A percentile compares a stretch with the other conserved stretches of the same genome.
Evolutionary conservation across 768 basidiomycete genomes (phyloP).

Genomic region (Hypholoma fasciculare): DNA sequence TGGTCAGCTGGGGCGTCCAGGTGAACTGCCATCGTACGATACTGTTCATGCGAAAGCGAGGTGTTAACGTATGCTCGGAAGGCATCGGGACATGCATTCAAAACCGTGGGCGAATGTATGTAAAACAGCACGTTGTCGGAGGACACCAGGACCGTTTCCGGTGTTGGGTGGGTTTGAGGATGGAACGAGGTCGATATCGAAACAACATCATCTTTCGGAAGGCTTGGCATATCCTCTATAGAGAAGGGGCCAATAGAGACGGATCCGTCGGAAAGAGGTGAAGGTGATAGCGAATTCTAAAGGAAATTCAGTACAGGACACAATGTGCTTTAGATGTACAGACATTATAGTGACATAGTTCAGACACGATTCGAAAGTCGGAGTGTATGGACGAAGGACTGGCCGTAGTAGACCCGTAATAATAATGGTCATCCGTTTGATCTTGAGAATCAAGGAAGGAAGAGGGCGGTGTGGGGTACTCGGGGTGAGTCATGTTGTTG

Average conservation of each 20-base stretch:
- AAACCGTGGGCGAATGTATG: conserved; percentile 44
- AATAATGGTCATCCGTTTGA: too few species aligned
- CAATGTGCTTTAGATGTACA: too few species aligned
- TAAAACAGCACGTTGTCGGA: conserved; percentile 68
- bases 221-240: not conserved
- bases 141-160: conserved; percentile 43
- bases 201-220: conserved; percentile 1
- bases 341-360: too few species aligned
- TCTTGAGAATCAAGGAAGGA: not conserved
- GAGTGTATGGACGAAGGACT: not conserved
- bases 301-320: not conserved
- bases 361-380: not conserved
- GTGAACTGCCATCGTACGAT: conserved; percentile 35
- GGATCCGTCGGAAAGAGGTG: not conserved
- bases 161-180: conserved; percentile 16
- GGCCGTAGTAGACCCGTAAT: too few species aligned
- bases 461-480: not conserved
- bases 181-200: conserved; percentile 31
- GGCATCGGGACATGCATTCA: conserved; percentile 43
- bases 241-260: not conserved
- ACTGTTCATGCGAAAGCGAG: conserved; percentile 10
- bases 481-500: not conserved
- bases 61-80: conserved; percentile 28
- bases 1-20: conserved; percentile 43
- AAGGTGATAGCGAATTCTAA: not conserved